Base-by-base conservation (phyloP, 2,329 filamentous ascomycete species). In the Sarocladium oryzae region DNA sequence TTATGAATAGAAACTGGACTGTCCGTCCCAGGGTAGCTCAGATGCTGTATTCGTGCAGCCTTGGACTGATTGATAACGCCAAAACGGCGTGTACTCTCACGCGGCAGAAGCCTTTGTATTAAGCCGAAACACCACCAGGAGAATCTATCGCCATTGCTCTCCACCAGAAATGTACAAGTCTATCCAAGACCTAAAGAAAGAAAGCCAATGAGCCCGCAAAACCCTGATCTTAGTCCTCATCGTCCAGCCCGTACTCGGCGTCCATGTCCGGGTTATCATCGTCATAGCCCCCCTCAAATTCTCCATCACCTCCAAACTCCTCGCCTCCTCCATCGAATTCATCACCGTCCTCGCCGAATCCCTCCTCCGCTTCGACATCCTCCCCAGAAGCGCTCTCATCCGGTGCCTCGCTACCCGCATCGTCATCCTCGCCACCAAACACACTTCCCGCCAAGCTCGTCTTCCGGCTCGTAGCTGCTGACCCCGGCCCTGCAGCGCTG, bases 391-490 rank as follows among this genome's bases (percentile, higher is more conserved):
- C 66, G 2, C 65, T 68, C 48, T 66, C 68, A 1, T 64, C 67
- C 0, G 64, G 61, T 8, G 60, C 64, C 7, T 69, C 68, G 1
- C 60, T 65, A 0, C 60, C 65, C 20, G 46, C 53, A 1, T 40
- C 30, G 3, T 69, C 67, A 9, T 69, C 67, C 4, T 63, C 66
- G 0, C 56, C 67, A 6, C 66, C 66, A 11, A 68, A 56, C 9
- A 62, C 61, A 28, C 69, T 71, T 0, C 66, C 67, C 1, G 64
- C 67, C 30, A 66, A 53, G 37, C 68, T 70, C 18, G 63, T 72
- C 62, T 63, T 71, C 49, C 70, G 69, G 52, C 75, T 79, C 33
- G 72, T 77, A 0, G 72, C 71, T 11, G 72, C 73, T 21, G 76
- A 79, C 0, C 77, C 77, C 0, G 75, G 71, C 0, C 73, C 74